phyloP scores from a whole-genome alignment of 176 grass and related monocot genomes.

The Otatea glauca region DNA sequence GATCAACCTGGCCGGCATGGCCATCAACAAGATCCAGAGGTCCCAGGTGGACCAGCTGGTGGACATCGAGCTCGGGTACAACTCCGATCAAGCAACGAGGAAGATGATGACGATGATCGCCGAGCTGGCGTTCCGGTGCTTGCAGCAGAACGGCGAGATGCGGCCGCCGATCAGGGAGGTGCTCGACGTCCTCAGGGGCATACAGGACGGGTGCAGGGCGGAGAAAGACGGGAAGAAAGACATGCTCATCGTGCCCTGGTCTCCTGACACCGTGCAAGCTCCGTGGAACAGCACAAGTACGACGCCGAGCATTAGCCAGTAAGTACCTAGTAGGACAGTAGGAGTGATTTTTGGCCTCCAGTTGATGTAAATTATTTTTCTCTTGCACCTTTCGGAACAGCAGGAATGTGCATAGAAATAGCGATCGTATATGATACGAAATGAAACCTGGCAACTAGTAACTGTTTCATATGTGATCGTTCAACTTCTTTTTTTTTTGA shows the following conservation, averaged over 20 bases:
- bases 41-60: slow-evolving; percentile 56
- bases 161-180: slow-evolving; percentile 78
- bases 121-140: slow-evolving; percentile 79
- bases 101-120: slow-evolving; percentile 69
- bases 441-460: not conserved
- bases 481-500: no score
- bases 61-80: slow-evolving; percentile 57
- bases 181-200: slow-evolving; percentile 49
- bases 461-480: not conserved
- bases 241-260: not conserved
- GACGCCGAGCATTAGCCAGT: slow-evolving; percentile 38
- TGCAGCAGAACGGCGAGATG: slow-evolving; percentile 77
- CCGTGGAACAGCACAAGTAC: slow-evolving; percentile 59
- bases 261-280: slow-evolving; percentile 58
- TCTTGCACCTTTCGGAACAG: not conserved
- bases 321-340: not conserved
- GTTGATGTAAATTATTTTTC: not conserved
- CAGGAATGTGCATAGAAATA: slow-evolving; percentile 17
- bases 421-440: no score
- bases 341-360: not conserved
- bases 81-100: slow-evolving; percentile 45
- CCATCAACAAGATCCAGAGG: slow-evolving; percentile 65
- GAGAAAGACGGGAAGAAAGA: slow-evolving; percentile 32
- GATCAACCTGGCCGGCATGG: slow-evolving; percentile 73
- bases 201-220: slow-evolving; percentile 34